Evolutionary conservation across 208 protist species (phyloP), one percentile per base, ranked within the genome.

Genomic region (Wallacemonas rigidus): DNA sequence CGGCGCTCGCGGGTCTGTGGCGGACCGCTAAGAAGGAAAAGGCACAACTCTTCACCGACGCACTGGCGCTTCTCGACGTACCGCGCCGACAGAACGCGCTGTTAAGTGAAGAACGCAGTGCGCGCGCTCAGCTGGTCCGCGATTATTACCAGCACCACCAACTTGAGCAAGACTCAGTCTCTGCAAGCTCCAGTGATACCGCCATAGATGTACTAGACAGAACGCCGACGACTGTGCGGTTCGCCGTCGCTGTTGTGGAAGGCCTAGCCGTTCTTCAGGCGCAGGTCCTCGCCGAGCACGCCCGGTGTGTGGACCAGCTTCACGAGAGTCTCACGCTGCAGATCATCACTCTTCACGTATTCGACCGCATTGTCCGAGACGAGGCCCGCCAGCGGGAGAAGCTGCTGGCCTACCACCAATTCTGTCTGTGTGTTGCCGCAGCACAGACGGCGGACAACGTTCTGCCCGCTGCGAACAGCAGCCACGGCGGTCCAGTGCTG

Each of bases 381-480:
- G 88, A 91, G 72, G 62, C 73, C 38, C 74, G 74, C 2, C 70
- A 77, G 43, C 87, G 81, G 55, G 15, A 69, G 35, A 65, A 72
- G 40, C 53, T 89, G 47, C 9, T 86, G n/a, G 55, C 61, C 53
- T 89, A 85, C 61, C 76, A 89, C 71, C 55, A 78, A 9, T 89
- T 79, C 72, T 82, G 79, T 54, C 69, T 83, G 39, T 53, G 54
- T 7, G 35, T 79, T 7, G 75, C 83, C 4, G 71, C 75, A 9
- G 41, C 14, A 14, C 47, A 51, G 47, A 15, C 15, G 48, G 11
- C 9, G 48, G 48, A 58, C 15, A 17, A 58, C 15, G 17, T 8
- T 17, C 1, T 7, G 35, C 54, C 15, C 54, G 54, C 54, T 45
- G 57, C 38, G 57, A 26, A 26, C 26, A 26, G 26, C 26, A 26